phyloP scores from a whole-genome alignment of 345 rosid species.

The Gossypium stocksii region DNA sequence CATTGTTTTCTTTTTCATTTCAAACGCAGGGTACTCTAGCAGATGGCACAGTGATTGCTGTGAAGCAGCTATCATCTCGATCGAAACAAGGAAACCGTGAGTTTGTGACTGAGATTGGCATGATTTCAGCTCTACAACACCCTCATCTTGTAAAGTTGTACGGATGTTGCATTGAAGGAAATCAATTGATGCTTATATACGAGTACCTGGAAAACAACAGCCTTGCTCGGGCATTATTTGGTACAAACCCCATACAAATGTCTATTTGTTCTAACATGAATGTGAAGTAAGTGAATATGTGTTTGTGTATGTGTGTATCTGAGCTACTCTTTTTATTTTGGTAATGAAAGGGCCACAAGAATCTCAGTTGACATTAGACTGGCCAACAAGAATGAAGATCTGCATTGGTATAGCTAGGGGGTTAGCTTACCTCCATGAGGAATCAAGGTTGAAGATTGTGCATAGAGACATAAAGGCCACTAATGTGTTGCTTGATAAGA shows the following conservation, averaged over 20 bases:
- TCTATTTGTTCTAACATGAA: background rate
- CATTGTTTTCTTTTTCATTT: background rate
- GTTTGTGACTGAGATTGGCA: conserved; percentile 6
- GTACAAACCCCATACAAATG: conserved; percentile 12
- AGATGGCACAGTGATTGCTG: background rate
- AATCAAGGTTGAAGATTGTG: conserved; percentile 42
- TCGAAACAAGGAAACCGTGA: conserved; percentile 8
- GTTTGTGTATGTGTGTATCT: background rate
- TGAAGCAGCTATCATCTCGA: conserved; percentile 3
- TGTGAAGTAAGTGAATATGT: background rate
- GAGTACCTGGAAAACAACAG: conserved; percentile 11
- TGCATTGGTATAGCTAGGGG: conserved; percentile 60
- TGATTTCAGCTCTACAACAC: conserved; percentile 10
- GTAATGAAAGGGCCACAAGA: conserved; percentile 21
- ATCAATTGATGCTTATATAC: background rate
- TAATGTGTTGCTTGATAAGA: conserved; percentile 40
- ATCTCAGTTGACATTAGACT: conserved; percentile 28
- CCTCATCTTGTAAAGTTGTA: background rate
- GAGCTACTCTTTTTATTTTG: background rate
- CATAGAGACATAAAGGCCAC: conserved; percentile 55
- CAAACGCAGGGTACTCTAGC: conserved; percentile 1
- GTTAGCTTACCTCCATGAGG: conserved; percentile 52
- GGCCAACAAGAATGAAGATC: conserved; percentile 40
- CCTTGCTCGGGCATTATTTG: conserved; percentile 21
- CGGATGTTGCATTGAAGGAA: conserved; percentile 6